Percentiles rank a stretch among this genome's conserved stretches.
Conservation (phyloP, 2,329 filamentous ascomycete genomes). For the Cladosporium velox region DNA sequence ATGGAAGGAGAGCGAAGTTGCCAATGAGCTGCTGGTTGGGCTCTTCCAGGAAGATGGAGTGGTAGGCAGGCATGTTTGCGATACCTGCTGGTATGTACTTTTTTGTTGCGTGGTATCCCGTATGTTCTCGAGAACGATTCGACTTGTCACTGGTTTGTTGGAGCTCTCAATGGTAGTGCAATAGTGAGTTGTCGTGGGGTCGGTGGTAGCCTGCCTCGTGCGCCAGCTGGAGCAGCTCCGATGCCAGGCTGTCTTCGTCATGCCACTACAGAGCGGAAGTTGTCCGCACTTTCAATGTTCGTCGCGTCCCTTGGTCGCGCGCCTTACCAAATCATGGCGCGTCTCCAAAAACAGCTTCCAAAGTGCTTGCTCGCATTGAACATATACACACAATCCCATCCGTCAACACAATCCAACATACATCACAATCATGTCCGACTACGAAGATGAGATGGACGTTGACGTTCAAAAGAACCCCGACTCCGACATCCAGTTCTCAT, state of each 20-base stretch:
- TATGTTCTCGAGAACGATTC: not conserved
- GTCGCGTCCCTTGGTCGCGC: too few relatives aligned
- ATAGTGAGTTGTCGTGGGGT: conserved; percentile 2
- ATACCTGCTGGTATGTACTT: not conserved
- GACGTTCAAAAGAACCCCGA: conserved; percentile 60
- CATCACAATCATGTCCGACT: conserved; percentile 52
- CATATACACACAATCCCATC: not conserved
- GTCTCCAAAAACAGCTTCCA: not conserved
- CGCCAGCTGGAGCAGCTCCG: not conserved
- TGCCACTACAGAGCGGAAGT: not conserved
- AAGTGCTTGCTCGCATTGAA: not conserved
- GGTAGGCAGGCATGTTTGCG: conserved; percentile 66
- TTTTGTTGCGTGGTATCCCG: not conserved
- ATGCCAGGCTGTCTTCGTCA: conserved; percentile 6
- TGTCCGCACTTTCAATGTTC: not conserved
- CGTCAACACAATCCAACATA: not conserved
- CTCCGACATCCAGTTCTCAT: conserved; percentile 66
- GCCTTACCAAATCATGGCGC: not conserved
- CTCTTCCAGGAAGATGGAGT: conserved; percentile 92
- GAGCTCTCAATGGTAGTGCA: not conserved
- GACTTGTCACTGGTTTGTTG: not conserved
- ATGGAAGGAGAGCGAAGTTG: conserved; percentile 91
- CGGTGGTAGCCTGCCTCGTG: not conserved
- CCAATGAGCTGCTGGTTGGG: conserved; percentile 69
- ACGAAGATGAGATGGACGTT: conserved; percentile 63